Base-by-base conservation (phyloP, 129 eudicot species). In the Lactuca sativa region DNA sequence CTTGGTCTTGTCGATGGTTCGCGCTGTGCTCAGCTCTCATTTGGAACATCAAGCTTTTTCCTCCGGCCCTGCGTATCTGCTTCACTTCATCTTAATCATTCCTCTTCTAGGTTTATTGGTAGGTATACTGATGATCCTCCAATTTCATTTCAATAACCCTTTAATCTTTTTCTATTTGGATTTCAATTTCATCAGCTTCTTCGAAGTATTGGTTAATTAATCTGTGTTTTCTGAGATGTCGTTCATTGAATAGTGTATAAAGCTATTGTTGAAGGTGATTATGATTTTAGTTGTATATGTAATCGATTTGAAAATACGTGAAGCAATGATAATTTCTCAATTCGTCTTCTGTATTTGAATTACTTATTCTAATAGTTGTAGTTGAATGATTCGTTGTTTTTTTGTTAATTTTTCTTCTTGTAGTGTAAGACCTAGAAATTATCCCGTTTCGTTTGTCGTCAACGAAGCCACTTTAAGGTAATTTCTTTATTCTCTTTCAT, bases 291-390 rank as follows among this genome's bases (percentile, higher is more conserved):
- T 36, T 15, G 41, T 52, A 16, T 33, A 11, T 52, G 33, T 67
- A 52, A 15, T 32, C 3, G 11, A 16, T 33, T 52, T 51, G 61
- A n/a, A 33, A 67, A 34, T 5, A 18, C 15, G 18, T 33, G 61
- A 12, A 67, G 16, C 48, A n/a, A 18, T 8, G 47, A 58, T 67
- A 33, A 6, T 33, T 67, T 33, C 34, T 67, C 61, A 44, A 16
- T 67, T 67, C 48, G 37, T 66, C 34, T 17, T 67, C 61, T 34
- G 71, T 66, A n/a, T n/a, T n/a, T n/a, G 43, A 5, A 48, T 13
- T 48, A 48, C 2, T 18, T 51, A 52, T 44, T 15, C 60, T 34
- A 13, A 37, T 38, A 30, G 41, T 62, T 7, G 40, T 40, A 62
- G 6, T 62, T 34, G 62, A 62, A 49, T 36, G 51, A 62, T 16